Conservation (phyloP, 345 rosid species). For the Hibiscus syriacus region DNA sequence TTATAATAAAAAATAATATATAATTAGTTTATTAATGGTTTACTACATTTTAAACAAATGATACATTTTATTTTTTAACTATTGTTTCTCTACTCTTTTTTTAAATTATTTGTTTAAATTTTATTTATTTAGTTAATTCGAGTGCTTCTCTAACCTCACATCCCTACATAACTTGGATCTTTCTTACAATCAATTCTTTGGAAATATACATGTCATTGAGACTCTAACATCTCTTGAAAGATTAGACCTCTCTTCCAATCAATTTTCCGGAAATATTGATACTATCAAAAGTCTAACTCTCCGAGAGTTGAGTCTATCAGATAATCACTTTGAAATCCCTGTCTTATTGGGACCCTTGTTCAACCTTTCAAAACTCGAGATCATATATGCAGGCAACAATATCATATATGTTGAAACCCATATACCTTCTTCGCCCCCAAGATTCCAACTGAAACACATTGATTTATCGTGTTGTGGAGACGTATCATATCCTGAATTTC, state of each 20-base stretch:
- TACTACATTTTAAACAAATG: too few species aligned
- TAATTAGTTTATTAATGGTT: too few species aligned
- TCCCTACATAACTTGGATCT: background rate
- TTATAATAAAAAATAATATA: too few species aligned
- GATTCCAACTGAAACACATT: background rate
- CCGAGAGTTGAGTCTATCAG: background rate
- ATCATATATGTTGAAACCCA: background rate
- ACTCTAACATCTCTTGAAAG: background rate
- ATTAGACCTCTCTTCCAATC: background rate
- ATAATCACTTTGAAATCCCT: background rate
- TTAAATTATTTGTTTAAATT: too few species aligned
- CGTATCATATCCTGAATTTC: background rate
- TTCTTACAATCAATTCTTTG: background rate
- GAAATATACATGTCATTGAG: background rate
- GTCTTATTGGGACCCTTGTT: background rate
- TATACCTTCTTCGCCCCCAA: background rate
- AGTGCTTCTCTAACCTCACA: background rate
- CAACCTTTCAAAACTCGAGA: background rate
- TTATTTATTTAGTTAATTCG: background rate
- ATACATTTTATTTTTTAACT: too few species aligned
- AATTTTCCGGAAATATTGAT: background rate
- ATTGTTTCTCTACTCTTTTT: too few species aligned
- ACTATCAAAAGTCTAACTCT: background rate
- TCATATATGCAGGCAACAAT: background rate
- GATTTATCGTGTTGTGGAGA: background rate